These are phyloP conservation scores for Cercospora beticola DNA, from an alignment of 2,329 filamentous ascomycete genomes.

Conservation along the genomic window DNA sequence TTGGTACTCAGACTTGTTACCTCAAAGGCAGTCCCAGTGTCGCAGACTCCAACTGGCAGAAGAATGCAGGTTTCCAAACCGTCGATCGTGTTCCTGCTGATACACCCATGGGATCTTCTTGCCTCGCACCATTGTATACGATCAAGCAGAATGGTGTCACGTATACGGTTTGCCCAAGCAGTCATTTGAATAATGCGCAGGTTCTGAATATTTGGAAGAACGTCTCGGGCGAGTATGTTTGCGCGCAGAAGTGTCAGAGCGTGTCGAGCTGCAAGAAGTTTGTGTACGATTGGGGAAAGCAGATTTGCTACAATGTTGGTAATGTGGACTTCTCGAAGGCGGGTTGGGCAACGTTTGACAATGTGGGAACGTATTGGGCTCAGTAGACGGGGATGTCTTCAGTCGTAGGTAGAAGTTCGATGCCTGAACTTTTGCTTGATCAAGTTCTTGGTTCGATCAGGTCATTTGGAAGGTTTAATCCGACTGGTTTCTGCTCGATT, in stretches of 20 bases:
- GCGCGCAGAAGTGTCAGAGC: background rate
- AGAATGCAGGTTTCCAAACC: background rate
- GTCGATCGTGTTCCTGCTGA: background rate
- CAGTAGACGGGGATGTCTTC: background rate
- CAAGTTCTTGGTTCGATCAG: background rate
- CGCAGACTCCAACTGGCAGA: background rate
- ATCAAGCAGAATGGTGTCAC: background rate
- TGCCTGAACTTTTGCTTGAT: background rate
- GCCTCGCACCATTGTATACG: background rate
- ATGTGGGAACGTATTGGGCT: background rate
- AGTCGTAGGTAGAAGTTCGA: background rate
- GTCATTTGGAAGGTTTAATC: too few relatives aligned
- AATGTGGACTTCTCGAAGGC: background rate
- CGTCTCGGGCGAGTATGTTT: background rate
- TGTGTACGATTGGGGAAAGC: background rate
- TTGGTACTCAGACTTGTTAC: background rate
- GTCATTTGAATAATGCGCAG: background rate
- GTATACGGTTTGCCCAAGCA: background rate
- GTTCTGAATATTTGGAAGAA: background rate
- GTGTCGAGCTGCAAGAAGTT: background rate
- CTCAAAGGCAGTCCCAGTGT: background rate
- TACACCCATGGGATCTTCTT: background rate
- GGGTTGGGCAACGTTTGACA: background rate
- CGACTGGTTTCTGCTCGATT: too few relatives aligned
- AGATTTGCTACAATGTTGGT: background rate